These are phyloP conservation scores for Echinochloa phyllopogon DNA, from an alignment of 176 grass and related monocot species.

Conservation along the genomic window DNA sequence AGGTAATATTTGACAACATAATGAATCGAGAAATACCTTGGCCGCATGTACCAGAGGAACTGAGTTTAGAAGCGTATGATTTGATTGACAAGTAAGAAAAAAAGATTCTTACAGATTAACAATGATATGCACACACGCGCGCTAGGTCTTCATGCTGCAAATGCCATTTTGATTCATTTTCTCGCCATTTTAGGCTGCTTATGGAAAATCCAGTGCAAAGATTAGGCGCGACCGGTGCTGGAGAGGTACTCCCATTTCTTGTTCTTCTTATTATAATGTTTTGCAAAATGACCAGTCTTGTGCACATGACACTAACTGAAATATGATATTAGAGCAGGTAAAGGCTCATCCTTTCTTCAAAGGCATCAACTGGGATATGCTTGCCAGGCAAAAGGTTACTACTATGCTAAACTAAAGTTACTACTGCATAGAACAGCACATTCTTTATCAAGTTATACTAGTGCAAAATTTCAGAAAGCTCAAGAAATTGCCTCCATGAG, in stretches of 20 bases:
- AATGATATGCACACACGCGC: not conserved
- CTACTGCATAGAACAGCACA: not conserved
- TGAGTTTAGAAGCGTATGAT: slow-evolving; percentile 81
- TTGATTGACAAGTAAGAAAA: slow-evolving; percentile 85
- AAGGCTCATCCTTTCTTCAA: slow-evolving; percentile 95
- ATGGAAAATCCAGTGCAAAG: slow-evolving; percentile 87
- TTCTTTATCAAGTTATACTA: too few species aligned
- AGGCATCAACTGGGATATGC: slow-evolving; percentile 92
- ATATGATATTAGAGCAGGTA: slow-evolving; percentile 88
- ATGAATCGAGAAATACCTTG: slow-evolving; percentile 99
- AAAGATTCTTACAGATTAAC: not conserved
- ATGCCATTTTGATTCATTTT: not conserved
- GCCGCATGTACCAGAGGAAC: slow-evolving; percentile 87
- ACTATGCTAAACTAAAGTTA: not conserved
- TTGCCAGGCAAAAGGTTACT: slow-evolving; percentile 81
- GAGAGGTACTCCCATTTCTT: slow-evolving; percentile 74
- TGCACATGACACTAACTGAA: slow-evolving; percentile 47
- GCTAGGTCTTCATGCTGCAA: not conserved
- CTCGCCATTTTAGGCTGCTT: slow-evolving; percentile 56
- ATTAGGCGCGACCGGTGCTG: slow-evolving; percentile 86
- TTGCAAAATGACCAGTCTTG: not conserved
- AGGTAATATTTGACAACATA: slow-evolving; percentile 99
- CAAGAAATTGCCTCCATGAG: slow-evolving; percentile 8
- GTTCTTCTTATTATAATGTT: slow-evolving; percentile 18
- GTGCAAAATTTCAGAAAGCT: not conserved